Evolutionary conservation across 768 basidiomycete genomes (phyloP).

Genomic region (Suillus placidus): DNA sequence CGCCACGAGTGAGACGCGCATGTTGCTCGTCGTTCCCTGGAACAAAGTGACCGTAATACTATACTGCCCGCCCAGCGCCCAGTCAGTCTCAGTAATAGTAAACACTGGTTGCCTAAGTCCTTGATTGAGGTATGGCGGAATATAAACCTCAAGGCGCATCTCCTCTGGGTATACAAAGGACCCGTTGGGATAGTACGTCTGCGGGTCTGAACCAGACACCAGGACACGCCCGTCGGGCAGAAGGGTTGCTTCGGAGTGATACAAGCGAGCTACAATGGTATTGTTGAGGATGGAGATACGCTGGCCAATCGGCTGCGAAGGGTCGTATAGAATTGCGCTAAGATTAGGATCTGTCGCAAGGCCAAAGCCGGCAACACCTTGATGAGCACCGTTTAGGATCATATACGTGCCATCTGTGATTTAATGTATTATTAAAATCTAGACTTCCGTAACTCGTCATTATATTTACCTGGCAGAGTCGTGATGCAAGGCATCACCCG

Average conservation of each 20-base stretch:
- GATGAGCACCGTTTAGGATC: constrained; percentile 74
- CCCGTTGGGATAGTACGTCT: constrained; percentile 47
- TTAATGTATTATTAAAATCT: background rate
- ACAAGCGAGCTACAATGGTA: constrained; percentile 75
- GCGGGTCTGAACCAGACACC: constrained; percentile 76
- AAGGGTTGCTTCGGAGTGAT: constrained; percentile 77
- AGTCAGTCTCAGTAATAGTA: constrained; percentile 60
- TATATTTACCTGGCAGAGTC: constrained; percentile 52
- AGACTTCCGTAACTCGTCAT: background rate
- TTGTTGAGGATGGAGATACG: constrained; percentile 67
- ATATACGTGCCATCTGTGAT: constrained; percentile 63
- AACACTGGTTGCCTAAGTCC: constrained; percentile 66
- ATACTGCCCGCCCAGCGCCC: constrained; percentile 59
- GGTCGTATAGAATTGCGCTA: constrained; percentile 71
- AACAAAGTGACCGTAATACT: constrained; percentile 49
- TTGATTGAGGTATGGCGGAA: constrained; percentile 80
- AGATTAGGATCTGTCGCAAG: constrained; percentile 66
- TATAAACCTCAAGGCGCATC: constrained; percentile 78
- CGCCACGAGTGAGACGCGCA: constrained; percentile 67
- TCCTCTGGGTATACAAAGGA: constrained; percentile 65
- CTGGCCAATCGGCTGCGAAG: constrained; percentile 54
- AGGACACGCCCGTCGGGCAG: constrained; percentile 76
- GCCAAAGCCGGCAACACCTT: constrained; percentile 76
- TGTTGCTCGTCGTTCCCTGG: constrained; percentile 43
- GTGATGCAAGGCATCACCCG: constrained; percentile 81